Conservation (phyloP, 108 stramenopile species). For the Nitzschia palea region DNA sequence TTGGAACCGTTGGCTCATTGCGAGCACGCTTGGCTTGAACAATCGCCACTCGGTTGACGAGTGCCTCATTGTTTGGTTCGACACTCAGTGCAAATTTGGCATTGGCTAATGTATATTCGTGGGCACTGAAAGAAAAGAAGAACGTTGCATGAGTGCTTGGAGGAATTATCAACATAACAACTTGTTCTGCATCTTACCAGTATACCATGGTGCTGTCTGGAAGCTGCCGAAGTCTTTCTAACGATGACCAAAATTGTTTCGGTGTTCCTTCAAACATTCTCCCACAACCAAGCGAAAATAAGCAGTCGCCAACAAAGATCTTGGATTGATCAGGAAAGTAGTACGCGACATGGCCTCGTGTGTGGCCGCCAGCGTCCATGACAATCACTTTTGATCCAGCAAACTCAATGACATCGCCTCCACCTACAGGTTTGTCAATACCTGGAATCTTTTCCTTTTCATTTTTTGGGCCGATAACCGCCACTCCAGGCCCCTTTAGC, state of each 20-base stretch:
- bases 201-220: slow-evolving; percentile 81
- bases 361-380: slow-evolving; percentile 86
- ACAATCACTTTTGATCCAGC: slow-evolving; percentile 50
- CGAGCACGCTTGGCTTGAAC: slow-evolving; percentile 47
- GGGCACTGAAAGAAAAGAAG: slow-evolving; percentile 45
- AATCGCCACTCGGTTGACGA: slow-evolving; percentile 50
- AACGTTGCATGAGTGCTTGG: neutral
- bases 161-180: neutral
- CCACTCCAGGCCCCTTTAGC: slow-evolving; percentile 47
- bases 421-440: slow-evolving; percentile 52
- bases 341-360: slow-evolving; percentile 79
- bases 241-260: slow-evolving; percentile 63
- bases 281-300: slow-evolving; percentile 87
- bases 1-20: slow-evolving; percentile 81
- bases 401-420: slow-evolving; percentile 60
- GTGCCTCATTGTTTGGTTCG: slow-evolving; percentile 71
- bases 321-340: slow-evolving; percentile 66
- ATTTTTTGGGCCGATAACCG: slow-evolving; percentile 58
- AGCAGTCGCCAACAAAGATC: slow-evolving; percentile 78
- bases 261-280: slow-evolving; percentile 89
- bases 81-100: slow-evolving; percentile 74
- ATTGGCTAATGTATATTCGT: slow-evolving; percentile 85
- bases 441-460: slow-evolving; percentile 70
- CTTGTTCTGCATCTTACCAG: slow-evolving; percentile 39
- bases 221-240: slow-evolving; percentile 58